Base-by-base conservation (phyloP, 106 monocot genomes). In the Platanthera zijinensis region DNA sequence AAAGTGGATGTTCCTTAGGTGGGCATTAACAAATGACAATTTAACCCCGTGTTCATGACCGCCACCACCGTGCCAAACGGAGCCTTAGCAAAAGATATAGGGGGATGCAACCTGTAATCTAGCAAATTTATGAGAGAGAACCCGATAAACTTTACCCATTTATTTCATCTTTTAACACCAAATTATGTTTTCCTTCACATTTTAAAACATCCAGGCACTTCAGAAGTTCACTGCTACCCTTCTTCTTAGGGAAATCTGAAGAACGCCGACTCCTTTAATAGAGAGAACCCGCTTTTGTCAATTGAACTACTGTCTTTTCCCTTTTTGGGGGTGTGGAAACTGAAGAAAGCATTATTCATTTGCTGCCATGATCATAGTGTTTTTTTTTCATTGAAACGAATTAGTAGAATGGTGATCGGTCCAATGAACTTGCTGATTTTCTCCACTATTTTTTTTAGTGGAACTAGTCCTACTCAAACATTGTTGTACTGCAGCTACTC, bases 171-270 rank as follows among this genome's bases (percentile, higher is more conserved):
- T 47, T 57, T 3, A 73, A 8, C 66, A 46, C 28, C 6, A 73
- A 75, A 13, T 72, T 83, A 69, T 66, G 39, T 39, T 1, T 72
- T 82, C 73, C 78, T 76, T 86, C 78, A 69, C 84, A 71, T 28
- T 57, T 51, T 9, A 19, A 67, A 77, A 94, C 93, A 90, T 94
- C 54, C 72, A 71, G 50, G 45, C 57, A 12, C 79, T 94, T 52
- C 86, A 88, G 78, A 86, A 47, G 67, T 83, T 88, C 22, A 82
- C 88, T 7, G n/a, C 17, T 30, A 84, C 74, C 59, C 70, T 86
- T 72, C 74, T 57, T 25, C 72, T 79, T 48, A 88, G 75, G 79
- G 71, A 86, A 5, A 78, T 76, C 61, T 86, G 79, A 79, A 71
- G 51, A 15, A 0, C 52, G 25, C 56, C 5, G 5, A 8, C 28